Conservation (phyloP, 176 grass and related monocot genomes). For the Microstegium vimineum region DNA sequence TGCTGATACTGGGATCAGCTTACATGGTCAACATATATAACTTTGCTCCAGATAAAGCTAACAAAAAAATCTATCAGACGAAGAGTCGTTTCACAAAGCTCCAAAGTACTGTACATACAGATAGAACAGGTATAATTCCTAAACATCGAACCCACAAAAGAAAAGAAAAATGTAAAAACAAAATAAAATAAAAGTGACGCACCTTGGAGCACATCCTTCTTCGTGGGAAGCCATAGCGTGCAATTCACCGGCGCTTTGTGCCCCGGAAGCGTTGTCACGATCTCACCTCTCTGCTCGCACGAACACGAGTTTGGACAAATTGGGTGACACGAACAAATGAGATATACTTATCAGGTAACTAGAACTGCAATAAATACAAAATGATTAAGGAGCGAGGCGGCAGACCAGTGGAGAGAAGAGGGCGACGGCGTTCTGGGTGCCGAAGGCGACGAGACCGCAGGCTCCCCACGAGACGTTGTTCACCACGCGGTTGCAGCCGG, state of each 20-base stretch:
- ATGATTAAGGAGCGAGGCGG: background rate
- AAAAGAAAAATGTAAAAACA: background rate
- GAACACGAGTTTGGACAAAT: background rate
- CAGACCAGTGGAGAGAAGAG: slow-evolving; percentile 74
- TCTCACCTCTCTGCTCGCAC: slow-evolving; percentile 61
- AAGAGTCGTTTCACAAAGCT: background rate
- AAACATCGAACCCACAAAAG: background rate
- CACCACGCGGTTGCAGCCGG: slow-evolving; percentile 93
- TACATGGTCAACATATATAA: background rate
- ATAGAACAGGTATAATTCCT: background rate
- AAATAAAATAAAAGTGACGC: background rate
- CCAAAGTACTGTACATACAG: too few species aligned
- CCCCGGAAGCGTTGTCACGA: slow-evolving; percentile 77
- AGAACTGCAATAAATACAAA: background rate
- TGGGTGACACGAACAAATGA: background rate
- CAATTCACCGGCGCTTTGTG: slow-evolving; percentile 88
- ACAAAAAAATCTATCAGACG: background rate
- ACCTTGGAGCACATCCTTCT: slow-evolving; percentile 82
- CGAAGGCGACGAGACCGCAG: slow-evolving; percentile 84
- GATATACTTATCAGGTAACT: background rate
- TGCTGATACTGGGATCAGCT: background rate
- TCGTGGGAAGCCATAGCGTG: slow-evolving; percentile 80
- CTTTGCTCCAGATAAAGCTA: background rate
- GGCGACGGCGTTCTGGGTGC: slow-evolving; percentile 89
- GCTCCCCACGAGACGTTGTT: slow-evolving; percentile 89